Percentiles rank a stretch among this genome's conserved stretches.
phyloP scores from a whole-genome alignment of 495 filamentous ascomycete genomes.

The Echria macrotheca region DNA sequence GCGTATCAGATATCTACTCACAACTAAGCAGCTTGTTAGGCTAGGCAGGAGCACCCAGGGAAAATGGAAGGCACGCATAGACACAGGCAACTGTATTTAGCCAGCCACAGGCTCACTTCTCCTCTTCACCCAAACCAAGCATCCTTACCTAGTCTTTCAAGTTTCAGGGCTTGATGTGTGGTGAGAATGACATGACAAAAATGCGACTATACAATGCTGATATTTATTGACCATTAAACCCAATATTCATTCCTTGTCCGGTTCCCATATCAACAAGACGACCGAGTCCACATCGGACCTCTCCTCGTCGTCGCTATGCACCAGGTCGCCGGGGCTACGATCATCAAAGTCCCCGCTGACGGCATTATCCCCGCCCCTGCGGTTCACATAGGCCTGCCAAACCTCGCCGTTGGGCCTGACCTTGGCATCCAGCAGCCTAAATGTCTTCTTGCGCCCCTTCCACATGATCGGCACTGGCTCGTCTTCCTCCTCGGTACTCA shows the following conservation, averaged over 20 bases:
- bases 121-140: too few species aligned
- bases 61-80: too few species aligned
- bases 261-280: conserved; percentile 29
- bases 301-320: conserved; percentile 22
- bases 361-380: conserved; percentile 21
- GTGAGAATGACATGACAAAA: too few species aligned
- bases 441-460: conserved; percentile 30
- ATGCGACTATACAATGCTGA: too few species aligned
- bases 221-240: not conserved
- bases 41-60: too few species aligned
- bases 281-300: conserved; percentile 25
- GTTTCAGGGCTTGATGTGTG: too few species aligned
- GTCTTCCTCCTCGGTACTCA: conserved; percentile 10
- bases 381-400: conserved; percentile 37
- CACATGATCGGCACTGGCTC: conserved; percentile 15
- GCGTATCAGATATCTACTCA: too few species aligned
- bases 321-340: conserved; percentile 20
- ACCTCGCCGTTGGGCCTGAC: conserved; percentile 27
- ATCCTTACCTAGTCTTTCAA: too few species aligned
- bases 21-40: too few species aligned
- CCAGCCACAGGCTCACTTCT: too few species aligned
- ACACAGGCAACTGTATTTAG: too few species aligned
- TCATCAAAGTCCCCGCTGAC: conserved; percentile 26
- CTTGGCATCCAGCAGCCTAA: conserved; percentile 29
- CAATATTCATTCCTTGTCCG: not conserved